Evolutionary conservation across 371 early-diverging fungal species (phyloP).

Genomic region (Lichtheimia ramosa): DNA sequence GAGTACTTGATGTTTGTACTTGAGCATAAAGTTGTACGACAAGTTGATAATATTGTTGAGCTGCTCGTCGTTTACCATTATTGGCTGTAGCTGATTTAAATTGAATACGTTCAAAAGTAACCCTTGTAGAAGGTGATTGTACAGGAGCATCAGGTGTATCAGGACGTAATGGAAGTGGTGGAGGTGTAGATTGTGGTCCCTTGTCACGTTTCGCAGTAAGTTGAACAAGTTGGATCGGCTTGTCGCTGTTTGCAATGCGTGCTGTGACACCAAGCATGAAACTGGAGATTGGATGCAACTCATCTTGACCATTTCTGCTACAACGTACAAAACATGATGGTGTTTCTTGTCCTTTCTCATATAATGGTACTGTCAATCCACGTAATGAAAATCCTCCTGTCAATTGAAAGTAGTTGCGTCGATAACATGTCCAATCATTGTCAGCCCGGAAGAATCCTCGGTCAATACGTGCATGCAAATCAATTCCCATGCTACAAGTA

Average conservation of each 20-base stretch:
- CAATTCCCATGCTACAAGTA: conserved; percentile 37
- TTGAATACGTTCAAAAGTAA: conserved; percentile 88
- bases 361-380: conserved; percentile 37
- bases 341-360: conserved; percentile 42
- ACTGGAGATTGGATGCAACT: conserved; percentile 31
- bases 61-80: conserved; percentile 82
- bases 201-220: conserved; percentile 92
- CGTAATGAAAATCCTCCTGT: conserved; percentile 67
- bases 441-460: conserved; percentile 80
- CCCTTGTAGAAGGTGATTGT: conserved; percentile 34
- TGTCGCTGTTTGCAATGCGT: conserved; percentile 55
- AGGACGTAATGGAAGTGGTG: conserved; percentile 56
- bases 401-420: conserved; percentile 90
- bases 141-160: conserved; percentile 45
- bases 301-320: conserved; percentile 15
- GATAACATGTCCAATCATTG: conserved; percentile 89
- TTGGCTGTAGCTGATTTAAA: conserved; percentile 93
- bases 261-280: conserved; percentile 74
- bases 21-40: conserved; percentile 66
- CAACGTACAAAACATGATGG: conserved; percentile 49
- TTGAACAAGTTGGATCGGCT: conserved; percentile 77
- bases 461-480: conserved; percentile 64
- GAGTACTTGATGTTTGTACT: conserved; percentile 36
- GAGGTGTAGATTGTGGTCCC: conserved; percentile 78
- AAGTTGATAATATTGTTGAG: conserved; percentile 86